Conservation (phyloP, 2,329 filamentous ascomycete species). For the Cryoendolithus antarcticus region DNA sequence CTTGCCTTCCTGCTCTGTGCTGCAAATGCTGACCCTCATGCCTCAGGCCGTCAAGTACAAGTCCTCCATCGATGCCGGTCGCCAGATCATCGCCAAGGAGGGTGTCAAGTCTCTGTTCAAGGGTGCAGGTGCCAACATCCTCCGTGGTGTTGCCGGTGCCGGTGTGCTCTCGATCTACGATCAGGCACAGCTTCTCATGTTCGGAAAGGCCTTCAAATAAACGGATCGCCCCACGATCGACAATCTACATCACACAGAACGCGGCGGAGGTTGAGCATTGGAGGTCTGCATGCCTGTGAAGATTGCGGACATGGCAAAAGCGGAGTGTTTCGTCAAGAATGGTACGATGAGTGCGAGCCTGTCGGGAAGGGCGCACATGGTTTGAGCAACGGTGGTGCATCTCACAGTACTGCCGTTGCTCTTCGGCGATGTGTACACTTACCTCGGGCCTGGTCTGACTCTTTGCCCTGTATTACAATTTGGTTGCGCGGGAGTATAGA, state of each 20-base stretch:
- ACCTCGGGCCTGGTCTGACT: slow-evolving; percentile 17
- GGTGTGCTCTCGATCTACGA: slow-evolving; percentile 99
- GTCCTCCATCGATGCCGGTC: slow-evolving; percentile 85
- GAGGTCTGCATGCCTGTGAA: slow-evolving; percentile 19
- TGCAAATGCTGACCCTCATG: slow-evolving; percentile 21
- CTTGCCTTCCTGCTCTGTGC: too few relatives aligned
- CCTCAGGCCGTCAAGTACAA: slow-evolving; percentile 98
- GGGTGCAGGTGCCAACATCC: slow-evolving; percentile 99
- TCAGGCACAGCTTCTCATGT: slow-evolving; percentile 96
- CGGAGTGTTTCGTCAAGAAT: background rate
- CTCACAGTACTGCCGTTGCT: too few relatives aligned
- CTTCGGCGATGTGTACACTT: slow-evolving; percentile 7
- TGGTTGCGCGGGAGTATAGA: slow-evolving; percentile 19
- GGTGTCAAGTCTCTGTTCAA: slow-evolving; percentile 99
- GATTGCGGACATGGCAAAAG: slow-evolving; percentile 16
- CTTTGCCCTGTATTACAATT: slow-evolving; percentile 23
- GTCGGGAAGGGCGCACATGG: too few relatives aligned
- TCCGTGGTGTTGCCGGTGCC: slow-evolving; percentile 99
- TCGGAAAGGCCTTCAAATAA: slow-evolving; percentile 97
- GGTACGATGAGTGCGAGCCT: too few relatives aligned
- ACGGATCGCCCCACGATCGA: slow-evolving; percentile 11
- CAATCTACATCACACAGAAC: slow-evolving; percentile 6
- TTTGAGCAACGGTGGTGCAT: too few relatives aligned
- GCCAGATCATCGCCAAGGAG: slow-evolving; percentile 95
- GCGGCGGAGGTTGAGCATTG: slow-evolving; percentile 3